Percentiles rank a stretch among this genome's conserved stretches.
Evolutionary conservation across 164 flowering plant species (phyloP).

Genomic region (Echeveria elegans): DNA sequence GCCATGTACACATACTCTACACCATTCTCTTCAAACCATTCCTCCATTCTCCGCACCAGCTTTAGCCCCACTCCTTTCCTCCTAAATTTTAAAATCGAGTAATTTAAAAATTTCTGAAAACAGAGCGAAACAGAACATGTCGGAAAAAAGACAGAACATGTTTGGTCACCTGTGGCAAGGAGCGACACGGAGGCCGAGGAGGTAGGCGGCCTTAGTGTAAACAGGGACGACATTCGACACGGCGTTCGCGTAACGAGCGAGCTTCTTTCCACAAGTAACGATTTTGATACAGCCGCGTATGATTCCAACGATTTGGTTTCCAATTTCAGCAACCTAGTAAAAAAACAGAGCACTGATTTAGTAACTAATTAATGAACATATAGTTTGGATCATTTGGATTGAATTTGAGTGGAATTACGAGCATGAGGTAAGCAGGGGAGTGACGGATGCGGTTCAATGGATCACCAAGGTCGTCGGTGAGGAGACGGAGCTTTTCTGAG

Average conservation of each 20-base stretch:
- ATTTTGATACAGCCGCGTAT: slow-evolving; percentile 92
- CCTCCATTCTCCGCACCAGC: slow-evolving; percentile 51
- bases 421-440: slow-evolving; percentile 81
- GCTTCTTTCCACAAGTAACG: slow-evolving; percentile 74
- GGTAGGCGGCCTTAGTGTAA: slow-evolving; percentile 74
- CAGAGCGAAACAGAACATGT: not conserved
- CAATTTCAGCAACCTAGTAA: slow-evolving; percentile 55
- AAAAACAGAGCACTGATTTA: not conserved
- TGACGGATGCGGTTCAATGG: slow-evolving; percentile 89
- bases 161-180: slow-evolving; percentile 57
- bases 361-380: too few species aligned
- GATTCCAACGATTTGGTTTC: slow-evolving; percentile 62
- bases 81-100: slow-evolving; percentile 25
- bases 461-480: slow-evolving; percentile 85
- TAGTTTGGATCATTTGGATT: too few species aligned
- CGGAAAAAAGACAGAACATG: not conserved
- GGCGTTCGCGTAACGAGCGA: slow-evolving; percentile 23
- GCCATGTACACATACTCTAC: slow-evolving; percentile 92
- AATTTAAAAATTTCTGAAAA: not conserved
- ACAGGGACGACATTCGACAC: slow-evolving; percentile 32
- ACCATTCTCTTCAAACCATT: slow-evolving; percentile 73
- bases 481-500: slow-evolving; percentile 59
- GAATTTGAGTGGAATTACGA: slow-evolving; percentile 26
- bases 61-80: slow-evolving; percentile 75
- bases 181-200: slow-evolving; percentile 91